phyloP scores from a whole-genome alignment of 1,284 basidiomycete species.

The Sporisorium sorghi region DNA sequence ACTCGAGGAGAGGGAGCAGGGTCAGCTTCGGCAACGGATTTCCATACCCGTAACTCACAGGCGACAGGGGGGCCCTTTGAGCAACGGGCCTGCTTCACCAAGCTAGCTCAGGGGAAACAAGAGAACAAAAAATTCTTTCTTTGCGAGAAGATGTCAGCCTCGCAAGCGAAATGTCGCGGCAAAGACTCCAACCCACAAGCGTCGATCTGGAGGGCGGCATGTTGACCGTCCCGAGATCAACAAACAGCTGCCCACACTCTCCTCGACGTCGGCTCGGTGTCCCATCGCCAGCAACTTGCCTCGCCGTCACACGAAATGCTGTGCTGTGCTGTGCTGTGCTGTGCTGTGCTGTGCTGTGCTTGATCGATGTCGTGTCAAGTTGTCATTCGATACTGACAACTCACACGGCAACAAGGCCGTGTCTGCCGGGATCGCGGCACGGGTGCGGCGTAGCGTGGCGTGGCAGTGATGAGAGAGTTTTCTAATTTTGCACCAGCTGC shows the following conservation, averaged over 20 bases:
- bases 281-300: too few species aligned
- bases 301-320: too few species aligned
- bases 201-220: conserved; percentile 20
- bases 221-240: neutral
- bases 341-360: too few species aligned
- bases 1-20: neutral
- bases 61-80: neutral
- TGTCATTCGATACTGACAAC: neutral
- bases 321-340: neutral
- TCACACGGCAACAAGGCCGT: neutral
- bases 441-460: neutral
- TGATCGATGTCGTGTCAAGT: neutral
- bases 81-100: too few species aligned
- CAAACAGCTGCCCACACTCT: neutral
- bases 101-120: neutral
- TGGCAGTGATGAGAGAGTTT: neutral
- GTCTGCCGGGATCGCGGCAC: too few species aligned
- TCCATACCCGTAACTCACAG: neutral
- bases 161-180: neutral
- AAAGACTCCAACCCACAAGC: neutral
- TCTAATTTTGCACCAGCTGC: conserved; percentile 1
- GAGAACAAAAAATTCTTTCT: too few species aligned
- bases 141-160: neutral
- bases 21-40: neutral
- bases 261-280: neutral